phyloP scores from a whole-genome alignment of 2,329 filamentous ascomycete genomes.

The Phaeosphaeria sp. region DNA sequence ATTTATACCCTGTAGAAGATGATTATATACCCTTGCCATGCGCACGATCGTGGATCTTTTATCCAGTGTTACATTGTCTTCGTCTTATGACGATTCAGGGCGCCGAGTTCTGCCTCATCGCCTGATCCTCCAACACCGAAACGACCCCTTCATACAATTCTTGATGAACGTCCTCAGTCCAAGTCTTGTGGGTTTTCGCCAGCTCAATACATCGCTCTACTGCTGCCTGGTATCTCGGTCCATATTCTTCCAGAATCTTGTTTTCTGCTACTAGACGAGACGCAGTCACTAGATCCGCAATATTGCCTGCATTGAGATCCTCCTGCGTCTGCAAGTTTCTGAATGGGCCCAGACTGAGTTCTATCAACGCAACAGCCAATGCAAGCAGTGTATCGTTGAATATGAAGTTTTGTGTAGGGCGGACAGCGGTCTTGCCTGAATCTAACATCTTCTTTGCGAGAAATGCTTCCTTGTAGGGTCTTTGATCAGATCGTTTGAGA shows the following conservation, averaged over 20 bases:
- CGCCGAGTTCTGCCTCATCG: neutral
- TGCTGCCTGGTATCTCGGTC: neutral
- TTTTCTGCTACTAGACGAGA: neutral
- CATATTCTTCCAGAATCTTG: neutral
- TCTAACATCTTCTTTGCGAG: neutral
- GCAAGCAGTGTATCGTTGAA: neutral
- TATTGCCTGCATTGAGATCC: neutral
- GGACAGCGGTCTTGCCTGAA: neutral
- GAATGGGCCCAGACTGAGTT: neutral
- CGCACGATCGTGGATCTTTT: too few species aligned
- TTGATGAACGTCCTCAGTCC: neutral
- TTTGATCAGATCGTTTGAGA: neutral
- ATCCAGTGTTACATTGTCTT: too few species aligned
- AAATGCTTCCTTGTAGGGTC: neutral
- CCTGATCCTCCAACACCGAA: neutral
- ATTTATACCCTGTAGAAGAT: neutral
- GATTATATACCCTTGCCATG: too few species aligned
- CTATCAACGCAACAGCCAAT: neutral
- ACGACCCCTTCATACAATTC: neutral
- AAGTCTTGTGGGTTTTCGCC: neutral
- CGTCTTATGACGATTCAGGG: neutral
- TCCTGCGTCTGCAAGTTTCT: neutral
- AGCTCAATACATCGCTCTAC: neutral
- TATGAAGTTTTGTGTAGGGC: neutral
- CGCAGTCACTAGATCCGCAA: neutral